Evolutionary conservation across 768 basidiomycete genomes (phyloP), one percentile per base, ranked within the genome.

Genomic region (Leucosporidium scottii): DNA sequence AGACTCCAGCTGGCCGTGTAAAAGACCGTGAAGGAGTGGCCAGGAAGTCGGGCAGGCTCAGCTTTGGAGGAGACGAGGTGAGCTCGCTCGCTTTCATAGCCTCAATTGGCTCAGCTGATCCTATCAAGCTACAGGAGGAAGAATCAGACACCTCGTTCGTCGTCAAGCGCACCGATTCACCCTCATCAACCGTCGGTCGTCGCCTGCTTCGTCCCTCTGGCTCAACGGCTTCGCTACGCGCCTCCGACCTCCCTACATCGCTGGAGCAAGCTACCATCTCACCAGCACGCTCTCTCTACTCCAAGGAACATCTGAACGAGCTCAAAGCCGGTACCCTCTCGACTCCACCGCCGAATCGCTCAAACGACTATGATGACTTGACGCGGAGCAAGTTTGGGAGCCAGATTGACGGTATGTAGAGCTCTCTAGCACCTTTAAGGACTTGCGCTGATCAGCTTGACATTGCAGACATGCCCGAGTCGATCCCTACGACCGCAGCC

Each of bases 401-500:
- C 8, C 48, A 44, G 18, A 34, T 53, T n/a, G 48, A 66, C 9
- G 67, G 71, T 64, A 25, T 36, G 70, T 28, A 13, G 28, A 10
- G 13, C 39, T n/a, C 3, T 25, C 6, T 1, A 25, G 23, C 21
- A 27, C 12, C 3, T 8, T 25, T 7, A 48, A 3, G 17, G 3
- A 30, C 20, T 5, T 28, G 1, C 3, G 20, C 15, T 31, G 0
- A 48, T n/a, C 28, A 12, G 30, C 13, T 9, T 15, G 28, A 18
- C 50, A 49, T 48, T 44, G 7, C 75, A 36, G 71, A 73, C 39
- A 68, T 73, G 60, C 76, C 77, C 61, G 75, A 73, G 1, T 68
- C 71, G 1, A 74, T 81, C 56, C 81, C 81, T 0, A 78, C 79
- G 23, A 69, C 77, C 25, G 75, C 77, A 1, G 75, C 77, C 15